These are phyloP conservation scores for Rubia yunnanensis DNA, from an alignment of 257 asterid genomes.

Conservation along the genomic window DNA sequence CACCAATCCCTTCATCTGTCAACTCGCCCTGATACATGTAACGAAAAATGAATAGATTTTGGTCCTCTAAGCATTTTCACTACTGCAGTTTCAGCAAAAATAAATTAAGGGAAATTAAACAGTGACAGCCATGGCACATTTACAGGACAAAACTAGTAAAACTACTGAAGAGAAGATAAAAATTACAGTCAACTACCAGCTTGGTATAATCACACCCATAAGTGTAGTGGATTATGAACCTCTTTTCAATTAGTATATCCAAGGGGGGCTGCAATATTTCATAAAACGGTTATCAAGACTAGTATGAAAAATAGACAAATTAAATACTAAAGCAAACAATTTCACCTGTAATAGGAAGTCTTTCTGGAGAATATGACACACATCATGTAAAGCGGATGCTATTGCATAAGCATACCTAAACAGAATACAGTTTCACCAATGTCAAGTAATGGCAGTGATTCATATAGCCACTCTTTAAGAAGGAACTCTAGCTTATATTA, in stretches of 20 bases:
- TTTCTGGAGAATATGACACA: constrained; percentile 71
- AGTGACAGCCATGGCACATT: background rate
- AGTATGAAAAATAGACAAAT: background rate
- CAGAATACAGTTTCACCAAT: constrained; percentile 16
- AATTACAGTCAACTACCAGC: constrained; percentile 45
- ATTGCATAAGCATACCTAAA: constrained; percentile 90
- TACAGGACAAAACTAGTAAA: background rate
- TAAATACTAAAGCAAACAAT: constrained; percentile 6
- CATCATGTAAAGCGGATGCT: constrained; percentile 95
- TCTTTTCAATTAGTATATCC: constrained; percentile 66
- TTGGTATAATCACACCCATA: constrained; percentile 93
- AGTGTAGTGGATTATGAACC: constrained; percentile 81
- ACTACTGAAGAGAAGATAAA: background rate
- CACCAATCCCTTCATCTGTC: constrained; percentile 82
- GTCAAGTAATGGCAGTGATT: constrained; percentile 8
- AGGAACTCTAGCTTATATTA: background rate
- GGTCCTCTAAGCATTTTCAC: background rate
- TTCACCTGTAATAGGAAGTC: constrained; percentile 94
- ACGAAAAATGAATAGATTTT: background rate
- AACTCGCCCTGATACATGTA: constrained; percentile 59
- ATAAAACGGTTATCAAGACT: background rate
- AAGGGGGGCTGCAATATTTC: constrained; percentile 78
- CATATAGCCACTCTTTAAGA: constrained; percentile 8
- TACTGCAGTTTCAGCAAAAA: background rate
- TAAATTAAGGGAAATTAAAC: background rate